Base-by-base conservation (phyloP, 176 grass and related monocot species). In the Eleusine coracana region DNA sequence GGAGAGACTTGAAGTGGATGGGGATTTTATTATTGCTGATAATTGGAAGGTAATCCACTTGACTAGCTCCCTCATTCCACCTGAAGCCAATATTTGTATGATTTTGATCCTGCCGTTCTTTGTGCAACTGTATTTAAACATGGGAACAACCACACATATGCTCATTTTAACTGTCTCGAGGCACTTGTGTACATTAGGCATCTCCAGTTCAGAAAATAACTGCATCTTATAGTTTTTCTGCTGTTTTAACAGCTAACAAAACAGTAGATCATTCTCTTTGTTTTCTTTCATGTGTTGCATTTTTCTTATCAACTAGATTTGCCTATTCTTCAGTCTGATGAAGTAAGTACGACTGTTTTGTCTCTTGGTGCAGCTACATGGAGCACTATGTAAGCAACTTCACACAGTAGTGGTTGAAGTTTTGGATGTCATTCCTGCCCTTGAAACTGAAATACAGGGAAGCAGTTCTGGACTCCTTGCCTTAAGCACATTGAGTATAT, bases 381-480 rank as follows among this genome's bases (percentile, higher is more conserved):
- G 95, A 62, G 78, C 49, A 83, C 83, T 97, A 87, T 94, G 90
- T 61, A 86, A 94, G 70, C 70, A 91, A 87, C 84, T 97, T 77
- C 81, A 79, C 27, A 55, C 74, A 46, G 41, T 87, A 72, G 84
- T 94, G 50, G 79, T 79, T 85, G 88, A 97, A 70, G 68, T 94
- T 71, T 78, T 85, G 68, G 71, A 62, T 62, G 85, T 65, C 71
- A 87, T 94, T 81, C 86, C 86, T 40, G 40, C 66, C 46, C 80
- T 97, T 80, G 90, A 97, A 71, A 80, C 83, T 74, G 83, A 86
- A 83, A 79, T 27, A 40, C 88, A 88, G 68, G 66, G 86, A 84
- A 91, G 86, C 71, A 88, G 46, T 38, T 87, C 86, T 16, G 88
- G 88, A 29, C 73, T 94, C 76, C 78, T 91, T 20, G 92, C 88